A percentile compares a stretch with the other conserved stretches of the same genome.
These are phyloP conservation scores for Penicillium roqueforti DNA, from an alignment of 495 filamentous ascomycete genomes.

Conservation along the genomic window DNA sequence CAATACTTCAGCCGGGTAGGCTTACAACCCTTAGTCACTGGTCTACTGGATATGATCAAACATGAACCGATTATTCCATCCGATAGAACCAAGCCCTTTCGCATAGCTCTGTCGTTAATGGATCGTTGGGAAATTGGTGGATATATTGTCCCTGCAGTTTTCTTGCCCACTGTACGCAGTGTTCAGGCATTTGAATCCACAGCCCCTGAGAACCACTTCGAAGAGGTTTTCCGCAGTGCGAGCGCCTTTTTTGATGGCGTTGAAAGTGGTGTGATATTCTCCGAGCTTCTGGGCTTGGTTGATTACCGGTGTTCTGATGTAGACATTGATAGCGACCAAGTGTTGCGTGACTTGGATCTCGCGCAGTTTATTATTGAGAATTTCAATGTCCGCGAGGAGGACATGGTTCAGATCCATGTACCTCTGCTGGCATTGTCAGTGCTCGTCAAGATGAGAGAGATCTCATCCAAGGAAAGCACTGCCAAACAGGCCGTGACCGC, in stretches of 20 bases:
- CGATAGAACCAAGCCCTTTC: slow-evolving; percentile 81
- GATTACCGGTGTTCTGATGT: slow-evolving; percentile 30
- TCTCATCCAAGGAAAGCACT: slow-evolving; percentile 14
- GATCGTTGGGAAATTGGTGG: slow-evolving; percentile 96
- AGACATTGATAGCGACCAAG: slow-evolving; percentile 45
- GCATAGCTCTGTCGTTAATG: slow-evolving; percentile 92
- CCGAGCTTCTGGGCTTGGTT: slow-evolving; percentile 61
- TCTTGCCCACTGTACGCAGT: slow-evolving; percentile 77
- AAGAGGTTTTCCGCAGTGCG: slow-evolving; percentile 88
- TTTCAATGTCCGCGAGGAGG: slow-evolving; percentile 94
- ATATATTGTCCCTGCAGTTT: slow-evolving; percentile 79
- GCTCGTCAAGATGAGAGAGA: slow-evolving; percentile 50
- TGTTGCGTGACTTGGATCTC: slow-evolving; percentile 52
- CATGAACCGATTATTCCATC: slow-evolving; percentile 49
- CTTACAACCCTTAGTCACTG: slow-evolving; percentile 63
- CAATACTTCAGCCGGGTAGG: slow-evolving; percentile 81
- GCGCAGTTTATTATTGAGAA: slow-evolving; percentile 77
- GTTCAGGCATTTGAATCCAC: slow-evolving; percentile 64
- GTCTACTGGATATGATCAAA: slow-evolving; percentile 74
- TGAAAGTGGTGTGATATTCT: slow-evolving; percentile 89
- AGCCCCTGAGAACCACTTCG: slow-evolving; percentile 60
- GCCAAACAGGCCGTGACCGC: slow-evolving; percentile 24
- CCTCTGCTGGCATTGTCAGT: slow-evolving; percentile 68
- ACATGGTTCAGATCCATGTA: slow-evolving; percentile 85
- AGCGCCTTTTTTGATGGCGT: slow-evolving; percentile 97